Percentiles rank a stretch among this genome's conserved stretches.
Evolutionary conservation across 129 eudicot species (phyloP).

Genomic region (Lactuca sativa): DNA sequence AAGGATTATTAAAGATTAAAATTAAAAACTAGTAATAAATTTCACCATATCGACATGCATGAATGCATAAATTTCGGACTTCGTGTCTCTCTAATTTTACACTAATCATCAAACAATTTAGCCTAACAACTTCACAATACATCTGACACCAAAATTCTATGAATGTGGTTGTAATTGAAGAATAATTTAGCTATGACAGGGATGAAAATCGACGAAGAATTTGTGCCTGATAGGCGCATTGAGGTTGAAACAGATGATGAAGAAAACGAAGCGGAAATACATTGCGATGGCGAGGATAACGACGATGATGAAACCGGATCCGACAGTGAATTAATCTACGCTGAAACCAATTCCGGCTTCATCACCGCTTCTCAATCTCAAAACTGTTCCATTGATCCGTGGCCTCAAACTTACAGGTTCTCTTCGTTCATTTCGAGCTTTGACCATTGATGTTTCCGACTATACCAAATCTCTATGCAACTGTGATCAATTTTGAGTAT

Average conservation of each 20-base stretch:
- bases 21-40: too few species aligned
- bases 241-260: conserved; percentile 74
- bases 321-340: conserved; percentile 12
- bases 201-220: conserved; percentile 51
- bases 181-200: conserved; percentile 25
- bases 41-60: conserved; percentile 12
- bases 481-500: background rate
- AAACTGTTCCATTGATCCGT: conserved; percentile 20
- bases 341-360: conserved; percentile 9
- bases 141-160: background rate
- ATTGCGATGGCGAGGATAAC: conserved; percentile 31
- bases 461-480: background rate
- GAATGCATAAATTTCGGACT: conserved; percentile 18
- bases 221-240: conserved; percentile 46
- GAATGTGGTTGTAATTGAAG: background rate
- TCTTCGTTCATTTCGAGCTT: background rate
- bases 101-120: too few species aligned
- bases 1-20: too few species aligned
- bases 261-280: conserved; percentile 52
- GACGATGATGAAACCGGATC: conserved; percentile 43
- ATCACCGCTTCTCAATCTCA: conserved; percentile 10
- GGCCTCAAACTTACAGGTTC: conserved; percentile 69
- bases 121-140: background rate
- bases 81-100: background rate
- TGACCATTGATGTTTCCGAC: background rate